phyloP scores from a whole-genome alignment of 192 early-diverging fungal species.

The Backusella circina region DNA sequence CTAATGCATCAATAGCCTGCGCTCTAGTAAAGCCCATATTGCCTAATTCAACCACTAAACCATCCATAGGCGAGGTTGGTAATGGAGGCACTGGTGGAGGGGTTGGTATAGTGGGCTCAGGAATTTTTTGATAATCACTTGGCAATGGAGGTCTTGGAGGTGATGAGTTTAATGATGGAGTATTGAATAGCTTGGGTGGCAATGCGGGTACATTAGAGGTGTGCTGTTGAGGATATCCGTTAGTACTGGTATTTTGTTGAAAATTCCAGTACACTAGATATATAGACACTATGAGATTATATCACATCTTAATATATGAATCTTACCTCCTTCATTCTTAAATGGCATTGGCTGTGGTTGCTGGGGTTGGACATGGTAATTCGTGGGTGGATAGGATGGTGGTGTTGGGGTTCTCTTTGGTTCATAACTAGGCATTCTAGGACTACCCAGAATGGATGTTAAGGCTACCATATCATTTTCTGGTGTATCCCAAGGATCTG shows the following conservation, averaged over 20 bases:
- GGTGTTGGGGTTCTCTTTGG: not conserved
- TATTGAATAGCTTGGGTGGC: conserved; percentile 25
- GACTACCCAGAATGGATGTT: conserved; percentile 43
- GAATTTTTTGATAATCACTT: not conserved
- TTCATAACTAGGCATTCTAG: not conserved
- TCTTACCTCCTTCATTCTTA: conserved; percentile 9
- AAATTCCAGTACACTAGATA: conserved; percentile 13
- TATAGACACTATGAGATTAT: not conserved
- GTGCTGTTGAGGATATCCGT: not conserved
- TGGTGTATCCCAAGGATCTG: conserved; percentile 59
- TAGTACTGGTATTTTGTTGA: not conserved
- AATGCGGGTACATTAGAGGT: conserved; percentile 14
- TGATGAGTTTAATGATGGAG: conserved; percentile 10
- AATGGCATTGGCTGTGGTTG: conserved; percentile 5
- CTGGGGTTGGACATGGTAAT: not conserved
- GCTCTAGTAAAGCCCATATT: conserved; percentile 73
- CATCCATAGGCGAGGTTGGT: not conserved
- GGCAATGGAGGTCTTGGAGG: conserved; percentile 13
- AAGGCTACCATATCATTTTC: conserved; percentile 55
- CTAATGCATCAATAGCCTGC: conserved; percentile 69
- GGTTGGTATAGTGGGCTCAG: conserved; percentile 1
- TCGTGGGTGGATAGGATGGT: not conserved
- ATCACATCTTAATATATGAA: not conserved
- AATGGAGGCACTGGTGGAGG: conserved; percentile 14
- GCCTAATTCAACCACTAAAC: conserved; percentile 40